These are phyloP conservation scores for Nakataea oryzae DNA, from an alignment of 2,329 filamentous ascomycete species.

Conservation along the genomic window DNA sequence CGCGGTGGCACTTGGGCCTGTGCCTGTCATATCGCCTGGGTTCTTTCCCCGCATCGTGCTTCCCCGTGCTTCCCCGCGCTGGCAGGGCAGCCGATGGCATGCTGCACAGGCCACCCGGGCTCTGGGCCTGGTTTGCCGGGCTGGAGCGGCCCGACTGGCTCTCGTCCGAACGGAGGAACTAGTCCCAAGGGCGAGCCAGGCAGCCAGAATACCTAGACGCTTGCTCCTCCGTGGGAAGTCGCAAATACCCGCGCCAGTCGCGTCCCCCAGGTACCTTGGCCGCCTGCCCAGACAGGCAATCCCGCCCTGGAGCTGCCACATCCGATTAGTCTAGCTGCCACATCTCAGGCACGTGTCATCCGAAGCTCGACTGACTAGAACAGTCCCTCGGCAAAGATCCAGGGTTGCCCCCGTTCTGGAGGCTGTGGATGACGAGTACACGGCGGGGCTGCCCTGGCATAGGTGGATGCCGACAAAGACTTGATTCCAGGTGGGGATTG, in stretches of 20 bases:
- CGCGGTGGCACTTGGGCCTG: too few relatives aligned
- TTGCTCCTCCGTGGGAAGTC: too few relatives aligned
- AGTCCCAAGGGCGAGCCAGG: not conserved
- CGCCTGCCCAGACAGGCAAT: not conserved
- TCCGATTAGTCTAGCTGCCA: not conserved
- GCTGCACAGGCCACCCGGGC: not conserved
- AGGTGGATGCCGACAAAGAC: not conserved
- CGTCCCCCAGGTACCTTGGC: too few relatives aligned
- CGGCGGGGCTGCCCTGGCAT: too few relatives aligned
- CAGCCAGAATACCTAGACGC: too few relatives aligned
- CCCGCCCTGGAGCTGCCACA: too few relatives aligned
- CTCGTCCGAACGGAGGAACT: too few relatives aligned
- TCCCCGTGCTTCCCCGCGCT: not conserved
- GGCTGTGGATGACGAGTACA: not conserved
- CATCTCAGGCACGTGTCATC: not conserved
- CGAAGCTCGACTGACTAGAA: not conserved
- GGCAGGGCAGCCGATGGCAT: too few relatives aligned
- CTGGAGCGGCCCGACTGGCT: not conserved
- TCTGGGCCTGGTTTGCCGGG: not conserved
- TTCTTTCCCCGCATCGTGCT: not conserved
- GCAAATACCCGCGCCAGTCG: not conserved
- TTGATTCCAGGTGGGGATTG: not conserved
- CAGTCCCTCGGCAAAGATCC: not conserved
- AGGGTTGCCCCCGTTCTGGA: too few relatives aligned
- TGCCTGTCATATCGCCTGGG: not conserved